Evolutionary conservation across 75 land plant species (phyloP), one percentile per base, ranked within the genome.

Genomic region (Pinus albicaulis): DNA sequence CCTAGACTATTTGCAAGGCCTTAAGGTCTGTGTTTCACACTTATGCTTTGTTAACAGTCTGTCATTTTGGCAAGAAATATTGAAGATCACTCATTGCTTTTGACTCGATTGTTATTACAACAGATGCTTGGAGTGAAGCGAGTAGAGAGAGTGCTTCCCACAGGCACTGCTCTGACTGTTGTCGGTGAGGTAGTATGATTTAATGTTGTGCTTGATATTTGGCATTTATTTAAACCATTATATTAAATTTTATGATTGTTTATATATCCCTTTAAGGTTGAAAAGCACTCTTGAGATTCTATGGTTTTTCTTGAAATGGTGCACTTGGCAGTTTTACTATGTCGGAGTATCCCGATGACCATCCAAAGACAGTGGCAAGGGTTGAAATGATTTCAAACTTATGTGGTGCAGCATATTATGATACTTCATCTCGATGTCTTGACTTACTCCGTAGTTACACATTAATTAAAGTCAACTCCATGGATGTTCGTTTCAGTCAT

Each of bases 71-170:
- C 28, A 70, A 38, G 22, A 62, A 76, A 28, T 76, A 59, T 20
- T n/a, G 13, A 55, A 38, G 20, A 22, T 68, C 34, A 31, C 14
- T 24, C 0, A 15, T 7, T 41, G 52, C 11, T 22, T 55, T 57
- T 79, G n/a, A 36, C 23, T 63, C 34, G 55, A 31, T 52, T 13
- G 12, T 74, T 61, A 25, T 38, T 59, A 28, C 77, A 66, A 17
- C 71, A 95, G 94, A 98, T 98, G 99, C 94, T 98, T 71, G 99
- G 99, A 75, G 98, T 98, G 55, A 98, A 98, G 80, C 84, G 96
- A 44, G 92, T 89, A 71, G 99, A 95, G 69, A 90, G 99, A 48
- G 94, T 95, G 60, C 96, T 98, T 70, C 99, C 99, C 57, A 90
- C 89, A 61, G 98, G 99, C 34, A 88, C 98, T 28, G 80, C 93